Percentiles rank a stretch among this genome's conserved stretches.
Conservation (phyloP, 2,329 filamentous ascomycete species). For the Stagonosporopsis rhizophila region DNA sequence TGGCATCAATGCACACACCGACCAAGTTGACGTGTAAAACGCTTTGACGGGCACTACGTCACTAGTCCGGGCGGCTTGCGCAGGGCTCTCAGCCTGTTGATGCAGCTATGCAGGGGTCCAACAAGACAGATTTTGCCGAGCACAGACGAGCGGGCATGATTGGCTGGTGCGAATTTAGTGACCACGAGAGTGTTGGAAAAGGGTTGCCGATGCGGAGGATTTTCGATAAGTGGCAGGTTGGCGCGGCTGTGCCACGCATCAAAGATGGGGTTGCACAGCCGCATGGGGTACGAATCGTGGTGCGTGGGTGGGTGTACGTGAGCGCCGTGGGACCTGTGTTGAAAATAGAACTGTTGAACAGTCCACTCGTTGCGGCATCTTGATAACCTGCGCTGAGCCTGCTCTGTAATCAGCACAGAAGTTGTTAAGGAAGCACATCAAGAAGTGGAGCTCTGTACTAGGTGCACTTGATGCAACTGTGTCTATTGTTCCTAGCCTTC, state of each 20-base stretch:
- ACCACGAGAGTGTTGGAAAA: conserved; percentile 2
- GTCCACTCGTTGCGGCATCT: background rate
- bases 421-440: background rate
- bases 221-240: conserved; percentile 5
- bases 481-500: conserved; percentile 27
- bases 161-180: background rate
- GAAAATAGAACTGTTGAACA: conserved; percentile 12
- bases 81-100: conserved; percentile 28
- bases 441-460: background rate
- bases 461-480: conserved; percentile 25
- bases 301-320: conserved; percentile 15
- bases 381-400: no score
- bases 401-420: background rate
- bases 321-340: conserved; percentile 11
- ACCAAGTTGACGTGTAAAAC: conserved; percentile 32
- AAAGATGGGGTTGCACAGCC: conserved; percentile 21
- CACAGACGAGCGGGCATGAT: conserved; percentile 3
- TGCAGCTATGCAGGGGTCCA: conserved; percentile 14
- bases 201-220: background rate
- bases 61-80: conserved; percentile 20
- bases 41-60: conserved; percentile 20
- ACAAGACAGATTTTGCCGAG: conserved; percentile 10
- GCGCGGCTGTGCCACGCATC: conserved; percentile 11
- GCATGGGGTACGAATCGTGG: conserved; percentile 14
- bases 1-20: conserved; percentile 23